These are phyloP conservation scores for Flaveria trinervia DNA, from an alignment of 129 eudicot genomes.

Conservation along the genomic window DNA sequence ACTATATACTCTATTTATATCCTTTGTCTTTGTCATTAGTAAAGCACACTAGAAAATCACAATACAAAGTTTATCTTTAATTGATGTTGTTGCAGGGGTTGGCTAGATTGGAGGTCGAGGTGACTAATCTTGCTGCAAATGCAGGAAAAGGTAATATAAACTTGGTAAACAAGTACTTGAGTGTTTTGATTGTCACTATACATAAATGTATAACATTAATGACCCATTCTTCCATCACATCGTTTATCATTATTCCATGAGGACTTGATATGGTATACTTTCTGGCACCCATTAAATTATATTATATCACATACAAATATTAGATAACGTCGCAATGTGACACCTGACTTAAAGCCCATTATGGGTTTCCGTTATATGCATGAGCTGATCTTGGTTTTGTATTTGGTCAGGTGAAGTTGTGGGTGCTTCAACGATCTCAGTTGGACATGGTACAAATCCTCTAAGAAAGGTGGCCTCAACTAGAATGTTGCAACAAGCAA, in stretches of 20 bases:
- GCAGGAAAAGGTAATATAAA: slow-evolving; percentile 88
- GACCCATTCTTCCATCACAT: neutral
- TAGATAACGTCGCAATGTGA: slow-evolving; percentile 1
- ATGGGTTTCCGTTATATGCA: neutral
- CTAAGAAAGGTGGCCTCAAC: slow-evolving; percentile 78
- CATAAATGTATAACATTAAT: neutral
- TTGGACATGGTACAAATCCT: slow-evolving; percentile 69
- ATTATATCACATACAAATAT: neutral
- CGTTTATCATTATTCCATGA: neutral
- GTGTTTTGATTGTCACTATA: neutral
- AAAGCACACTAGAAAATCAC: too few species aligned
- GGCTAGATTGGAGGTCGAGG: slow-evolving; percentile 94
- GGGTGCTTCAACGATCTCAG: slow-evolving; percentile 85
- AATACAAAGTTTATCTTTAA: too few species aligned
- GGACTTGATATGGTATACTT: slow-evolving; percentile 9
- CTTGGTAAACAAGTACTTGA: slow-evolving; percentile 18
- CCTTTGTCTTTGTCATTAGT: too few species aligned
- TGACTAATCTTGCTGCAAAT: slow-evolving; percentile 96
- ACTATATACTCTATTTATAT: too few species aligned
- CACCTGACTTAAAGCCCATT: slow-evolving; percentile 8
- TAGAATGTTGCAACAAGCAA: slow-evolving; percentile 83
- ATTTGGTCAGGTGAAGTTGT: slow-evolving; percentile 84
- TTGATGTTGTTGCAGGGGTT: slow-evolving; percentile 53
- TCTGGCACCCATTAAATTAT: neutral
- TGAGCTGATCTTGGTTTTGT: slow-evolving; percentile 18